Conservation (phyloP, 73 alveolate genomes). For the Diophrys appendiculata region DNA sequence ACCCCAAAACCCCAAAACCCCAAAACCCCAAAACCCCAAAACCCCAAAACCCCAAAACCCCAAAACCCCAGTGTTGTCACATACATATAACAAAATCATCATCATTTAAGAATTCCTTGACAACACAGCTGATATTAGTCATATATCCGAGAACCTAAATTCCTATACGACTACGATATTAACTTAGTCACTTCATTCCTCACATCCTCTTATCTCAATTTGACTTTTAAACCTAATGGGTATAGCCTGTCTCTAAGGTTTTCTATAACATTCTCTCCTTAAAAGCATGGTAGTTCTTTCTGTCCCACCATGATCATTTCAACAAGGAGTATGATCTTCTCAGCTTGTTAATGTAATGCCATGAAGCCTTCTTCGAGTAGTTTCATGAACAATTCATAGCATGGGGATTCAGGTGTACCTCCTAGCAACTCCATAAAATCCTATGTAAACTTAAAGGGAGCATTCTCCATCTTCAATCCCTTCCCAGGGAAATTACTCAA, state of each 20-base stretch:
- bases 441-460: slow-evolving; percentile 89
- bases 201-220: slow-evolving; percentile 51
- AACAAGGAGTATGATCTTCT: slow-evolving; percentile 62
- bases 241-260: slow-evolving; percentile 60
- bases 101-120: slow-evolving; percentile 41
- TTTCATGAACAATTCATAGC: slow-evolving; percentile 52
- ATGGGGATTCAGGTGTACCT: slow-evolving; percentile 60
- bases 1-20: too few relatives aligned
- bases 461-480: slow-evolving; percentile 85
- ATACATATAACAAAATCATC: too few relatives aligned
- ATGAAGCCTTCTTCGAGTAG: slow-evolving; percentile 50
- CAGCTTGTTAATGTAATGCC: slow-evolving; percentile 71
- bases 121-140: slow-evolving; percentile 54
- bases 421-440: slow-evolving; percentile 75
- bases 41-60: too few relatives aligned
- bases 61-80: too few relatives aligned
- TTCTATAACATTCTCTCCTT: slow-evolving; percentile 53
- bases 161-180: slow-evolving; percentile 26
- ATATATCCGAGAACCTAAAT: slow-evolving; percentile 56
- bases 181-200: slow-evolving; percentile 24
- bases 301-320: slow-evolving; percentile 76
- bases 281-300: slow-evolving; percentile 74
- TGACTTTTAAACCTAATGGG: slow-evolving; percentile 28
- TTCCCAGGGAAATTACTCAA: slow-evolving; percentile 87
- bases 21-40: too few relatives aligned